phyloP scores from a whole-genome alignment of 2,329 filamentous ascomycete species.

The Cordyceps militaris region DNA sequence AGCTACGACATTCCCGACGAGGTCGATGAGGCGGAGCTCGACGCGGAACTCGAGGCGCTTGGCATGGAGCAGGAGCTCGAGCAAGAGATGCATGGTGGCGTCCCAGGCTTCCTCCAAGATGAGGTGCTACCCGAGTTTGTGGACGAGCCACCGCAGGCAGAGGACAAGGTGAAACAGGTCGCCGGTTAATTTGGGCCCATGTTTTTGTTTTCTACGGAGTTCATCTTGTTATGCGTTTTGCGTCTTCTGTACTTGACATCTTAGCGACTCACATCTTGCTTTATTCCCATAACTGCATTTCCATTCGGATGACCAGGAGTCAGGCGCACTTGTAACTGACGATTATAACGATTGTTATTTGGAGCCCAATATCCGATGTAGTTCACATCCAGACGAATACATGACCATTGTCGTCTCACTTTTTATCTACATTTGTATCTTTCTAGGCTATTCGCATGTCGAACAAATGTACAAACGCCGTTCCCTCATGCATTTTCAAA shows the following conservation, averaged over 20 bases:
- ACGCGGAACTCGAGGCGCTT: conserved; percentile 91
- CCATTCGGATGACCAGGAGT: not conserved
- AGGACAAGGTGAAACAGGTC: conserved; percentile 74
- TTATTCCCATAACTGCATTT: not conserved
- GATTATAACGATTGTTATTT: not conserved
- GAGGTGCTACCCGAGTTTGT: conserved; percentile 83
- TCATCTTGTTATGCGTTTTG: not conserved
- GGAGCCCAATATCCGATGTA: not conserved
- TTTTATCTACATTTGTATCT: not conserved
- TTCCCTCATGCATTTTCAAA: not conserved
- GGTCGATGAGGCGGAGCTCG: conserved; percentile 91
- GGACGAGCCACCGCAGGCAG: conserved; percentile 74
- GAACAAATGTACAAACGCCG: not conserved
- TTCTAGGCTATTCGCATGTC: not conserved
- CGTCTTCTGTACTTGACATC: not conserved
- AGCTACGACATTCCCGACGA: conserved; percentile 95
- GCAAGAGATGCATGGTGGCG: conserved; percentile 52
- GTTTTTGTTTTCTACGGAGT: not conserved
- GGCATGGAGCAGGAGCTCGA: conserved; percentile 93
- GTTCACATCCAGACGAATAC: not conserved
- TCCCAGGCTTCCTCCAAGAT: conserved; percentile 85
- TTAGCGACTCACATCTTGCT: conserved; percentile 5
- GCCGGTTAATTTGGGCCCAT: conserved; percentile 38
- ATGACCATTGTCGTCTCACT: not conserved
- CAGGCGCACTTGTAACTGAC: not conserved